Conservation (phyloP, 2,329 filamentous ascomycete genomes). For the Calonectria multiphialidica region DNA sequence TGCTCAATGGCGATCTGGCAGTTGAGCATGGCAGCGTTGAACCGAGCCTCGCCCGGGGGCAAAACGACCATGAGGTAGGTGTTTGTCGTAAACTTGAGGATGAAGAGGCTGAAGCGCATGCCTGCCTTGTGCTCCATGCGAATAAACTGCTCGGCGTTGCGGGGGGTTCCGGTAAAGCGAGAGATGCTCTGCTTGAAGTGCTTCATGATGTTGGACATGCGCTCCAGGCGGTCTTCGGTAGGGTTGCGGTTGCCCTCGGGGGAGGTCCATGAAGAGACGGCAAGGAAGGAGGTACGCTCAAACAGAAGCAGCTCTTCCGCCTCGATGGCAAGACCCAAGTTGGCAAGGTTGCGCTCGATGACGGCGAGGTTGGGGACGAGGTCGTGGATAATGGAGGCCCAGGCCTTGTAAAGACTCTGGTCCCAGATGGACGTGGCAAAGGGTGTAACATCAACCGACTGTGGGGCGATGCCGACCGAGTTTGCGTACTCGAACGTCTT, state of each 20-base stretch:
- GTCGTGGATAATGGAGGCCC: conserved; percentile 98
- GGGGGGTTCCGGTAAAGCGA: conserved; percentile 83
- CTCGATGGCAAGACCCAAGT: conserved; percentile 87
- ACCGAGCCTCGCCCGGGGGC: conserved; percentile 89
- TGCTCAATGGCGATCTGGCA: conserved; percentile 87
- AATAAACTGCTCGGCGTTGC: conserved; percentile 84
- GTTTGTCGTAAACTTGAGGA: conserved; percentile 96
- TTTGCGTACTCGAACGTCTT: conserved; percentile 72
- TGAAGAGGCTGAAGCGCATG: conserved; percentile 89
- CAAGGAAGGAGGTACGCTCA: conserved; percentile 94
- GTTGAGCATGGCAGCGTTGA: conserved; percentile 92
- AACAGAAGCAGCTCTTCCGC: conserved; percentile 96
- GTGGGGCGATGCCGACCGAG: conserved; percentile 48
- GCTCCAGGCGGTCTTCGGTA: conserved; percentile 92
- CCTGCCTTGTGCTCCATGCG: conserved; percentile 85
- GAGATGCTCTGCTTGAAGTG: conserved; percentile 91
- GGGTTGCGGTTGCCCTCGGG: conserved; percentile 83
- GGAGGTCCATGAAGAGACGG: conserved; percentile 92
- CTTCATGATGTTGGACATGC: conserved; percentile 96
- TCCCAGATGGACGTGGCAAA: conserved; percentile 99
- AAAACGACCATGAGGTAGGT: conserved; percentile 95
- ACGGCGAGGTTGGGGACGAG: conserved; percentile 92
- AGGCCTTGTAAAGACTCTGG: conserved; percentile 96
- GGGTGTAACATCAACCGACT: conserved; percentile 77
- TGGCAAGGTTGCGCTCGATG: conserved; percentile 87